phyloP scores from a whole-genome alignment of 1,284 basidiomycete genomes.

The Ustilago tritici region DNA sequence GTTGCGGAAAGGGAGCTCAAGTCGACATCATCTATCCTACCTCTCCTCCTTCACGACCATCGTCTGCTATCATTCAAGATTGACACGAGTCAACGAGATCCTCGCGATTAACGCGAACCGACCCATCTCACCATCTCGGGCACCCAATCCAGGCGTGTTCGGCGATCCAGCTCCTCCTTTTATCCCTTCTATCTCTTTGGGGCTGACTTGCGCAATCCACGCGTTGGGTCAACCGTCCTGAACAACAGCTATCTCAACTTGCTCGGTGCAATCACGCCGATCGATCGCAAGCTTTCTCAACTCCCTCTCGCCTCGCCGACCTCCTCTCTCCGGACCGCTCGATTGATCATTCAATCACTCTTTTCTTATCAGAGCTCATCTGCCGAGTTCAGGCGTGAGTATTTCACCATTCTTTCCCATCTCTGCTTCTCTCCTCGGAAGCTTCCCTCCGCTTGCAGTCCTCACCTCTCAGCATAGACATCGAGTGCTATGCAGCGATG shows the following conservation, averaged over 20 bases:
- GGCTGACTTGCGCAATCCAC: conserved; percentile 54
- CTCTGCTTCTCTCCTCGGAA: no score
- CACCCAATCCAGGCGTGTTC: conserved; percentile 62
- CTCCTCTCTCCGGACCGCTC: conserved; percentile 45
- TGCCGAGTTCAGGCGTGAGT: conserved; percentile 52
- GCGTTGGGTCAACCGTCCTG: conserved; percentile 44
- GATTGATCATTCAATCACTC: conserved; percentile 54
- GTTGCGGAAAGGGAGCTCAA: not conserved
- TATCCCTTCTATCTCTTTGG: conserved; percentile 3
- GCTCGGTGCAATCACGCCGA: conserved; percentile 40
- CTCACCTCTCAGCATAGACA: not conserved
- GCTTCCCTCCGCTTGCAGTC: not conserved
- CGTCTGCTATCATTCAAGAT: conserved; percentile 20
- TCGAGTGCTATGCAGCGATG: conserved; percentile 3
- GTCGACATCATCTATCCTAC: conserved; percentile 8
- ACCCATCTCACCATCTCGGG: conserved; percentile 55
- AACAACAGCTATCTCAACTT: conserved; percentile 11
- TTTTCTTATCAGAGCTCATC: conserved; percentile 39
- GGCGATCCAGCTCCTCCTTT: conserved; percentile 22
- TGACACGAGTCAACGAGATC: conserved; percentile 38
- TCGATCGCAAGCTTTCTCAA: conserved; percentile 22
- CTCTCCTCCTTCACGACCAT: conserved; percentile 19
- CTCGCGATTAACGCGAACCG: conserved; percentile 47
- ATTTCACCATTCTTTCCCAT: conserved; percentile 11
- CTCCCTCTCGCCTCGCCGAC: conserved; percentile 19